A percentile compares a stretch with the other conserved stretches of the same genome.
phyloP scores from a whole-genome alignment of 352 stramenopile genomes.

The Pilasporangium apinafurcum region DNA sequence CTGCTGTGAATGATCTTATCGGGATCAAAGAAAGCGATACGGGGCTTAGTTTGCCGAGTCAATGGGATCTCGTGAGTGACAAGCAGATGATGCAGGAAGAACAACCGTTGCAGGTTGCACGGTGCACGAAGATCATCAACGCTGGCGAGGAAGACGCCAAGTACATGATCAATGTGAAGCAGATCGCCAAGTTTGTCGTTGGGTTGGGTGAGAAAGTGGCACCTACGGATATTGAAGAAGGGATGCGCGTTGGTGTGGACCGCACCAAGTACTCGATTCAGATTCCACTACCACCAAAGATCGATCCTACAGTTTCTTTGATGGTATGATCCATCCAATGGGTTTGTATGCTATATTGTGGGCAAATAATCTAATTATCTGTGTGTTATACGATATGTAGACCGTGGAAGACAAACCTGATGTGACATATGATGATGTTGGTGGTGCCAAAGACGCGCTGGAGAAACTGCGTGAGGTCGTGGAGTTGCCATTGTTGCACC shows the following conservation, averaged over 20 bases:
- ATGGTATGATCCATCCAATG: conserved; percentile 24
- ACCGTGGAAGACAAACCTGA: conserved; percentile 99
- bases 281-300: conserved; percentile 97
- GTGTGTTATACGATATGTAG: conserved; percentile 52
- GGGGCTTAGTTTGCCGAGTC: conserved; percentile 95
- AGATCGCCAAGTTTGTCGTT: conserved; percentile 99
- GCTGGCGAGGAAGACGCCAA: conserved; percentile 94
- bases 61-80: conserved; percentile 99
- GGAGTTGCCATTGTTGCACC: conserved; percentile 97
- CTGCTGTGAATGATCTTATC: conserved; percentile 88
- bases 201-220: conserved; percentile 97
- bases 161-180: conserved; percentile 99
- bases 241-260: conserved; percentile 99
- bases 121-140: conserved; percentile 96
- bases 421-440: conserved; percentile 99
- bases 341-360: not conserved
- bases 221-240: conserved; percentile 99
- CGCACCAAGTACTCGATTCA: conserved; percentile 97
- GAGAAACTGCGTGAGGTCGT: conserved; percentile 99
- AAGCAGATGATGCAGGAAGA: conserved; percentile 99
- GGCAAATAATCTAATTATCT: not conserved
- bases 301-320: conserved; percentile 96
- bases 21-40: conserved; percentile 99
- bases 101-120: conserved; percentile 94
- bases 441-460: conserved; percentile 96